Conservation (phyloP, 805 yeast genomes). For the Diddensiella transvaalensis region DNA sequence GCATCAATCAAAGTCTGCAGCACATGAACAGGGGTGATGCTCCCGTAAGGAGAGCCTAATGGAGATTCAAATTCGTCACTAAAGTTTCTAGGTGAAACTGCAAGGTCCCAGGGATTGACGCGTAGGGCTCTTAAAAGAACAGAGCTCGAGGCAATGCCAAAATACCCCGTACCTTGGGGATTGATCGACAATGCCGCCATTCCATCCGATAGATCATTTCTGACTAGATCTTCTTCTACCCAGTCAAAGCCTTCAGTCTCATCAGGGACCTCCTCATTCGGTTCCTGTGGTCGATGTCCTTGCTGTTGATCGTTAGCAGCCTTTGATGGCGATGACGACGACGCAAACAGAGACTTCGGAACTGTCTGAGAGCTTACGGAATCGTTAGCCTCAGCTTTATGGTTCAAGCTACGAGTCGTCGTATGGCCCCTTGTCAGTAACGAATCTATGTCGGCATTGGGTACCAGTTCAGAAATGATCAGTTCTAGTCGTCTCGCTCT, state of each 20-base stretch:
- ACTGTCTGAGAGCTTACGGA: constrained; percentile 6
- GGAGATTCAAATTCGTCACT: neutral
- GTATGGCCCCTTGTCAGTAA: constrained; percentile 26
- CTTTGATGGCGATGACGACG: neutral
- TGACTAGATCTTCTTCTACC: constrained; percentile 47
- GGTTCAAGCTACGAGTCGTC: constrained; percentile 2
- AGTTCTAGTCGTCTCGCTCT: constrained; percentile 47
- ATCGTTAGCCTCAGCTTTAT: constrained; percentile 13
- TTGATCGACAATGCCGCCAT: constrained; percentile 58
- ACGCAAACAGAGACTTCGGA: neutral
- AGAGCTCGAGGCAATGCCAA: constrained; percentile 62
- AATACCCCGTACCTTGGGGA: constrained; percentile 56
- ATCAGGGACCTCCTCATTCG: constrained; percentile 38
- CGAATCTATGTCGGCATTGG: constrained; percentile 45
- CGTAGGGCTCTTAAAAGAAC: constrained; percentile 49
- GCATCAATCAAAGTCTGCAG: constrained; percentile 39
- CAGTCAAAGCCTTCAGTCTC: constrained; percentile 57
- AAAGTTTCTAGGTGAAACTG: neutral
- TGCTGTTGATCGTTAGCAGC: constrained; percentile 8
- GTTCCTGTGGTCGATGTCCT: constrained; percentile 29
- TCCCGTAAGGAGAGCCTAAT: constrained; percentile 12
- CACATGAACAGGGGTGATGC: neutral
- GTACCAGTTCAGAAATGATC: constrained; percentile 42
- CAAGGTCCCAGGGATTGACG: constrained; percentile 30
- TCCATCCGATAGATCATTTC: constrained; percentile 44